Base-by-base conservation (phyloP, 345 rosid species). In the Aethionema arabicum region DNA sequence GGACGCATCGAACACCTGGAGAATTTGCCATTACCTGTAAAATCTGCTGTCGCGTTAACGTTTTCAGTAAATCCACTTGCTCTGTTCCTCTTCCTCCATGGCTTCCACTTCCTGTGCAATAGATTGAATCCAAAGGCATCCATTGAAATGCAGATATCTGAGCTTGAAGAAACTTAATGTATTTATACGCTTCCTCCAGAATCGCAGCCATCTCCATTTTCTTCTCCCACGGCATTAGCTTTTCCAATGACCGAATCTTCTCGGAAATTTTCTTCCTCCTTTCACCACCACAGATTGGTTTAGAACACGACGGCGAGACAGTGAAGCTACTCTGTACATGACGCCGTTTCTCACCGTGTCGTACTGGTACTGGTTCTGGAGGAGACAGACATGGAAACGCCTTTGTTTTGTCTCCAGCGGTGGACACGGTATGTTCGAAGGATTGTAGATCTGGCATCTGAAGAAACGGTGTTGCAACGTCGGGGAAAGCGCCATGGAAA, bases 181-280 rank as follows among this genome's bases (percentile, higher is more conserved):
- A 87, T 74, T 74, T 85, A 45, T 61, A 53, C 7, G 88, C 80
- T 75, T 90, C 88, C 39, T 79, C 84, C 0, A 87, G 80, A 70
- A 76, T 37, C 41, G 73, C 74, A 0, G 78, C 78, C 0, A 57
- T 70, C 60, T 76, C 81, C 91, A 82, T 78, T 65, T 75, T 84
- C 55, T 52, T 73, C 31, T 79, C 77, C 80, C 79, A 71, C 3
- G 86, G 93, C 85, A 89, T 75, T 10, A 89, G 76, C 50, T 83
- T 84, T 49, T 79, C 82, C 43, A 89, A 36, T 11, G 68, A 55
- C 40, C 77, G 79, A n/a, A 73, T 75, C 68, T 68, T 83, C 14
- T 82, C 82, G 2, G 81, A 65, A 3, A 86, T 61, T 55, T 52
- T 85, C 43, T 44, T 72, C 5, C 77, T 48, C 12, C 70, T 70